Conservation (phyloP, 2,329 filamentous ascomycete genomes). For the Aureobasidium pullulans region DNA sequence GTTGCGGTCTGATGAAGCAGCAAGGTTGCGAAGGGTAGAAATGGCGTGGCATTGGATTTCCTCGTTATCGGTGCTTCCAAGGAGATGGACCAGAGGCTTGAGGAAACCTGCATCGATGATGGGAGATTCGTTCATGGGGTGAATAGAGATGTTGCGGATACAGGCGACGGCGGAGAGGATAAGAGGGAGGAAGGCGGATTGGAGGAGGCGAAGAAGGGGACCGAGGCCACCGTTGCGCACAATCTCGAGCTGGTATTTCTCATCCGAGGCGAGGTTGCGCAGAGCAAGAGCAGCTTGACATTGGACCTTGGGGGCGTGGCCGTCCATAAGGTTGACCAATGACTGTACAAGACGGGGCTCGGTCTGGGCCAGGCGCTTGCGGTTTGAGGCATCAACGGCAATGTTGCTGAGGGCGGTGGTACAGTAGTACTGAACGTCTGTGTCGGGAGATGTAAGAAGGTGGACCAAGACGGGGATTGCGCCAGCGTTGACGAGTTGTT, state of each 20-base stretch:
- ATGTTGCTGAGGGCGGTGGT: conserved; percentile 98
- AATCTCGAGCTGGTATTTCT: conserved; percentile 98
- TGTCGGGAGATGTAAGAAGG: conserved; percentile 82
- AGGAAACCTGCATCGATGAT: conserved; percentile 98
- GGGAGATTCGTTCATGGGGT: conserved; percentile 93
- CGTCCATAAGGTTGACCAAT: conserved; percentile 93
- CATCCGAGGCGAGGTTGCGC: conserved; percentile 91
- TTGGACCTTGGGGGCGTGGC: conserved; percentile 92
- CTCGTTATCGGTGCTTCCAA: conserved; percentile 94
- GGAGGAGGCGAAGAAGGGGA: conserved; percentile 79
- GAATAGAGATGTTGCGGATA: conserved; percentile 98
- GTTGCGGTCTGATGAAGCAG: conserved; percentile 94
- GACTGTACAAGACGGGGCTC: conserved; percentile 90
- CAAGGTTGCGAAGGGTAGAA: conserved; percentile 88
- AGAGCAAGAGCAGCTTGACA: conserved; percentile 93
- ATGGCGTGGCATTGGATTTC: conserved; percentile 99
- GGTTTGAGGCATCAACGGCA: conserved; percentile 84
- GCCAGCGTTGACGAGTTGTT: conserved; percentile 93
- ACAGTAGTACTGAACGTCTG: conserved; percentile 99
- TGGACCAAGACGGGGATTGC: conserved; percentile 97
- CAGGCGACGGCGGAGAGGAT: conserved; percentile 96
- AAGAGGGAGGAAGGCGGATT: conserved; percentile 90
- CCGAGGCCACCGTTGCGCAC: conserved; percentile 80
- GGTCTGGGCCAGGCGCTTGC: conserved; percentile 82
- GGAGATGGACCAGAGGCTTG: conserved; percentile 83